Evolutionary conservation across 1,284 basidiomycete species (phyloP).

Genomic region (Phlebopus sp.): DNA sequence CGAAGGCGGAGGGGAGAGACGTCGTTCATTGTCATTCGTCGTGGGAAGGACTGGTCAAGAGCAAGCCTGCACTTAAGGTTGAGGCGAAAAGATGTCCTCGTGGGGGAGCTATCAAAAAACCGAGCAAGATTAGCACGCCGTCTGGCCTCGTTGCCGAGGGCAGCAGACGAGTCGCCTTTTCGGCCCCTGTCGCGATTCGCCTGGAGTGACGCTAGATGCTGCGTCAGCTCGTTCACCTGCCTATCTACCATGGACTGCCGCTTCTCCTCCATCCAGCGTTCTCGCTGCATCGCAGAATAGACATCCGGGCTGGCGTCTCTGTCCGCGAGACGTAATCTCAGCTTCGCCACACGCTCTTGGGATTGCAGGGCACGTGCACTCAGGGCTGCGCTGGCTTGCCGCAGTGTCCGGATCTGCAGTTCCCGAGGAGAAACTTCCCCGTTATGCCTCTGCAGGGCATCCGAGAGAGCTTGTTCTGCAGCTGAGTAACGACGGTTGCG

Average conservation of each 20-base stretch:
- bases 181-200: slow-evolving; percentile 22
- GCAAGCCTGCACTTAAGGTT: slow-evolving; percentile 29
- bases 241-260: slow-evolving; percentile 36
- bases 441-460: slow-evolving; percentile 29
- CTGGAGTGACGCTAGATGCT: slow-evolving; percentile 23
- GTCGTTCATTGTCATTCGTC: slow-evolving; percentile 35
- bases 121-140: slow-evolving; percentile 36
- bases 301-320: slow-evolving; percentile 35
- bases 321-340: slow-evolving; percentile 39
- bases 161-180: slow-evolving; percentile 10
- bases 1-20: slow-evolving; percentile 37
- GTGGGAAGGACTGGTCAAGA: slow-evolving; percentile 30
- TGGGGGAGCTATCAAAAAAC: slow-evolving; percentile 38
- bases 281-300: slow-evolving; percentile 39
- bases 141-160: slow-evolving; percentile 33
- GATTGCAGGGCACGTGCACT: slow-evolving; percentile 45
- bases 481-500: slow-evolving; percentile 38
- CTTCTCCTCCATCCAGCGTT: slow-evolving; percentile 52
- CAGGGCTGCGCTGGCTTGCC: slow-evolving; percentile 42
- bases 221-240: slow-evolving; percentile 32
- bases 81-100: slow-evolving; percentile 32
- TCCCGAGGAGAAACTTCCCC: slow-evolving; percentile 36
- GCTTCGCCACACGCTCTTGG: slow-evolving; percentile 38
- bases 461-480: slow-evolving; percentile 39
- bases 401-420: slow-evolving; percentile 45